These are phyloP conservation scores for Prosopis cineraria DNA, from an alignment of 306 rosid genomes.

Conservation along the genomic window DNA sequence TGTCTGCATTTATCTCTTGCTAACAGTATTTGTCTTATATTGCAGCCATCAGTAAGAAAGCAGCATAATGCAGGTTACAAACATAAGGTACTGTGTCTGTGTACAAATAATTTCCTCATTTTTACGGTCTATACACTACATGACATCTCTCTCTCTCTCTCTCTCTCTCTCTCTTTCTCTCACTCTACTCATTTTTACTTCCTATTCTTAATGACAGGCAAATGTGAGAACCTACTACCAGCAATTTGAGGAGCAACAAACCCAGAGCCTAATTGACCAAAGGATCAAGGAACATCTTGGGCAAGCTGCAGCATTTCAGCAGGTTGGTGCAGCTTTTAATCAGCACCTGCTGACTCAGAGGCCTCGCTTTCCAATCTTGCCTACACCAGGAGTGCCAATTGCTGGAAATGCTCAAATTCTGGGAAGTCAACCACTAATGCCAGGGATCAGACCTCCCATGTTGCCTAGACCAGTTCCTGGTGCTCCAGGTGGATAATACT, in stretches of 20 bases:
- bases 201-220: conserved; percentile 51
- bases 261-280: conserved; percentile 89
- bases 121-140: background rate
- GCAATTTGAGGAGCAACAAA: conserved; percentile 95
- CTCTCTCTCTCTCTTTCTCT: conserved; percentile 3
- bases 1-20: background rate
- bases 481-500: conserved; percentile 60
- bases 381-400: conserved; percentile 67
- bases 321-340: conserved; percentile 86
- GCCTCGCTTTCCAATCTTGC: conserved; percentile 75
- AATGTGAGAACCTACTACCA: conserved; percentile 84
- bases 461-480: conserved; percentile 79
- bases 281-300: conserved; percentile 96
- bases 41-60: conserved; percentile 96
- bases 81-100: conserved; percentile 81
- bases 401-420: conserved; percentile 53
- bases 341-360: conserved; percentile 64
- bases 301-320: conserved; percentile 83
- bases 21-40: conserved; percentile 19
- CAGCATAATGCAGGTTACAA: conserved; percentile 99
- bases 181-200: conserved; percentile 3
- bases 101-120: background rate
- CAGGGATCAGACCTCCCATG: conserved; percentile 70
- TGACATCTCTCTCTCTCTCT: background rate
- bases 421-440: conserved; percentile 62